These are phyloP conservation scores for Venturia pyrina DNA, from an alignment of 2,329 filamentous ascomycete species.

Conservation along the genomic window DNA sequence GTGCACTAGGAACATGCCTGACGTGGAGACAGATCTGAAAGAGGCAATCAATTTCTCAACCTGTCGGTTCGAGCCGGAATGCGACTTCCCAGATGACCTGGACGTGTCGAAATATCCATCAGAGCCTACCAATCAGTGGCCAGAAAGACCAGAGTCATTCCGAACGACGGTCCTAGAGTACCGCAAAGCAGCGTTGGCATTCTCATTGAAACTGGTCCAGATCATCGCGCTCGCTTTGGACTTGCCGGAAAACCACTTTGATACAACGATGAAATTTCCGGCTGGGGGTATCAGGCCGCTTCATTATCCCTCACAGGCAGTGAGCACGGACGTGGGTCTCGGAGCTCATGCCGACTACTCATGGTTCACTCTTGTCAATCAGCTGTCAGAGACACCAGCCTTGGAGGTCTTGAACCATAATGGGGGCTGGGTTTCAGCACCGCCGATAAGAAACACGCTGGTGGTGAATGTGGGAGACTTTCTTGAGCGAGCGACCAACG, in stretches of 20 bases:
- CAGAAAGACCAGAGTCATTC: conserved; percentile 21
- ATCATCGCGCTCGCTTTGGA: conserved; percentile 31
- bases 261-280: conserved; percentile 28
- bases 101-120: conserved; percentile 15
- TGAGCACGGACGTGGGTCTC: conserved; percentile 25
- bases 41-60: conserved; percentile 18
- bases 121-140: conserved; percentile 23
- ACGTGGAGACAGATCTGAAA: neutral
- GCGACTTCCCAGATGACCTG: conserved; percentile 24
- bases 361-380: conserved; percentile 32
- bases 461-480: conserved; percentile 34
- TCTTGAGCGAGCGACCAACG: conserved; percentile 32
- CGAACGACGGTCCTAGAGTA: conserved; percentile 23
- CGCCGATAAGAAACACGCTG: conserved; percentile 25
- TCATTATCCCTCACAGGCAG: conserved; percentile 30
- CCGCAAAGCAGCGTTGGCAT: conserved; percentile 17
- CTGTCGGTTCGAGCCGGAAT: conserved; percentile 17
- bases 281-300: conserved; percentile 33
- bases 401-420: conserved; percentile 34
- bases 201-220: conserved; percentile 22
- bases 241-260: conserved; percentile 30
- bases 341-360: conserved; percentile 34
- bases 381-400: conserved; percentile 11
- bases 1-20: neutral
- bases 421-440: conserved; percentile 31